These are phyloP conservation scores for Cryphonectria parasitica DNA, from an alignment of 2,329 filamentous ascomycete genomes.

Conservation along the genomic window DNA sequence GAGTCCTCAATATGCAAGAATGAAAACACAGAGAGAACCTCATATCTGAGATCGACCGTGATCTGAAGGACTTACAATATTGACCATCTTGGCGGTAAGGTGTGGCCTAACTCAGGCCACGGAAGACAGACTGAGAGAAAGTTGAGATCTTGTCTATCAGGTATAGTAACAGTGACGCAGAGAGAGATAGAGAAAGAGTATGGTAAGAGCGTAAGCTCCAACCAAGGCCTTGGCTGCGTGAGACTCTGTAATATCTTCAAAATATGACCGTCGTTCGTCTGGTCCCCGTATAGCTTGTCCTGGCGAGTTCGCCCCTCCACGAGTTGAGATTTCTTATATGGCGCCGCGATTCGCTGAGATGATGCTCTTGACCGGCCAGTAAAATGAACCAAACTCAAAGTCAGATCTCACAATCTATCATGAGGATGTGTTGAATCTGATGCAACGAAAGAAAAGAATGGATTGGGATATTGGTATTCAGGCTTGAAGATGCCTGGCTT, in stretches of 20 bases:
- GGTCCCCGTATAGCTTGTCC: background rate
- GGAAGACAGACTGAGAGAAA: background rate
- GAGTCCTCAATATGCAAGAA: background rate
- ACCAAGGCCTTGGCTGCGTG: background rate
- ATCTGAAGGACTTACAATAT: conserved; percentile 60
- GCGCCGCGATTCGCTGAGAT: background rate
- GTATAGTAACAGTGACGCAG: background rate
- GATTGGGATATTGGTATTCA: background rate
- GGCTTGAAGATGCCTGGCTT: background rate
- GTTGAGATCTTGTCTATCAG: background rate
- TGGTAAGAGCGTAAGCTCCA: background rate
- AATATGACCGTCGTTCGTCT: background rate
- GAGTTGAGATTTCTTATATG: conserved; percentile 3
- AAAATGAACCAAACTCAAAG: background rate
- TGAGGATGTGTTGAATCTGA: background rate
- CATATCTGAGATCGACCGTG: background rate
- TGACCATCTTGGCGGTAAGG: conserved; percentile 74
- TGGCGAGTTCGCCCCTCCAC: background rate
- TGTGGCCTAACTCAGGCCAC: conserved; percentile 26
- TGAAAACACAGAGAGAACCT: background rate
- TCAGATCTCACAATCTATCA: background rate
- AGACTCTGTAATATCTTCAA: too few relatives aligned
- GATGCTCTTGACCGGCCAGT: background rate
- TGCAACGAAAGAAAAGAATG: background rate
- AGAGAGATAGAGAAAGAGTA: background rate